Percentiles rank a stretch among this genome's conserved stretches.
Conservation (phyloP, 495 filamentous ascomycete genomes). For the Trichoderma asperelloides region DNA sequence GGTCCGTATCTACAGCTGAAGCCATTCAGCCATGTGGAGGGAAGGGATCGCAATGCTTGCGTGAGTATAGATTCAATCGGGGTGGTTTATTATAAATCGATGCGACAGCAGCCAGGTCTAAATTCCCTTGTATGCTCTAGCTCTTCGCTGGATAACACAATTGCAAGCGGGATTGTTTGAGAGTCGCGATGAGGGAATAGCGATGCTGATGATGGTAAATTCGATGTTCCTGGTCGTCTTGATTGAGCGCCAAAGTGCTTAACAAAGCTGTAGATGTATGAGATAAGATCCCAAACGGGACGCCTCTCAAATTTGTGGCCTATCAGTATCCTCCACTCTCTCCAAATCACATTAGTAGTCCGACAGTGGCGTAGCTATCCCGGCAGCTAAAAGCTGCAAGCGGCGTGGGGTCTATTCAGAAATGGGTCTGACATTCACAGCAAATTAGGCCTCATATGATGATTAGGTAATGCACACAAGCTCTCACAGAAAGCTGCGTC, state of each 20-base stretch:
- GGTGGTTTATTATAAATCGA: background rate
- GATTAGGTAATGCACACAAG: too few relatives aligned
- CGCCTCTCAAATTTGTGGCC: background rate
- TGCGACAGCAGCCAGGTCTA: background rate
- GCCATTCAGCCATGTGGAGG: conserved; percentile 4
- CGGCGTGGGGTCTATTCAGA: background rate
- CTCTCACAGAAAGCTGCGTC: too few relatives aligned
- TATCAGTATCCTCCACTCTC: background rate
- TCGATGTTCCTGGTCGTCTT: background rate
- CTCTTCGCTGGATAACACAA: background rate
- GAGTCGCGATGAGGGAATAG: background rate
- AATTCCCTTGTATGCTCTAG: background rate
- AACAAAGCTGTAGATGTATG: background rate
- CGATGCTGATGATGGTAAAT: background rate
- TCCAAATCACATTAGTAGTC: background rate
- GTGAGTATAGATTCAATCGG: background rate
- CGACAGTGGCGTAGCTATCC: background rate
- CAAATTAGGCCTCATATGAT: too few relatives aligned
- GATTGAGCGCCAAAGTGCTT: background rate
- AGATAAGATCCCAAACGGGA: background rate
- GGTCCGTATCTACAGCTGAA: background rate
- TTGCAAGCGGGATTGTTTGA: background rate
- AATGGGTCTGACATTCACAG: background rate
- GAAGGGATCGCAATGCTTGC: background rate
- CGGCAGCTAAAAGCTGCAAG: conserved; percentile 2